Conservation (phyloP, 1,284 basidiomycete species). For the Pterulicium gracile region DNA sequence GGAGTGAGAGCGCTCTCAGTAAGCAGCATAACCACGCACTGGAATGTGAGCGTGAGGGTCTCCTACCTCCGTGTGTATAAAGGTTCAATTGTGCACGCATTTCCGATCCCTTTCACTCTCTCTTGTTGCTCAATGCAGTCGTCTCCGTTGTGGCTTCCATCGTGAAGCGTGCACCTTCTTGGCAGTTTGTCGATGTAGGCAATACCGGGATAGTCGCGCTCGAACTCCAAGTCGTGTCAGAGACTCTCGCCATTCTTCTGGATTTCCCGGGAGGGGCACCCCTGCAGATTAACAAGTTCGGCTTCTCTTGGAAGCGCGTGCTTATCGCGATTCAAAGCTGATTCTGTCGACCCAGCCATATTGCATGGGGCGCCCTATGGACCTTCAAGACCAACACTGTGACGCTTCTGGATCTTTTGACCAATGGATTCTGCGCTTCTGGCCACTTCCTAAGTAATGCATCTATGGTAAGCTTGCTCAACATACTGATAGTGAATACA, state of each 20-base stretch:
- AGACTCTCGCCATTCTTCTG: not conserved
- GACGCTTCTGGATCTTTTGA: conserved; percentile 53
- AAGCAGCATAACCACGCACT: too few relatives aligned
- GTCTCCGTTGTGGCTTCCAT: not conserved
- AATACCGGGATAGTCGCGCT: conserved; percentile 36
- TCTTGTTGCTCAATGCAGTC: not conserved
- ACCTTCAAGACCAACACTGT: conserved; percentile 54
- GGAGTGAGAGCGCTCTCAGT: too few relatives aligned
- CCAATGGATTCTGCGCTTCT: conserved; percentile 85
- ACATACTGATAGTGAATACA: conserved; percentile 59
- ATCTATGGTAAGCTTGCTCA: conserved; percentile 66
- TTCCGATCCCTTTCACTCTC: not conserved
- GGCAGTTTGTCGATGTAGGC: conserved; percentile 27
- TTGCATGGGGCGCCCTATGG: conserved; percentile 72
- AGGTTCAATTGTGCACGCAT: too few relatives aligned
- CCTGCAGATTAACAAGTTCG: not conserved
- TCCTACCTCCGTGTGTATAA: too few relatives aligned
- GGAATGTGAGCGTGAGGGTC: too few relatives aligned
- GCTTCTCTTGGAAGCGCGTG: not conserved
- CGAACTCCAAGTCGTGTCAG: conserved; percentile 22
- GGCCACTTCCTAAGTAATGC: conserved; percentile 70
- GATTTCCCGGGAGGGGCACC: not conserved
- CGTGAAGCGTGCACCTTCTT: conserved; percentile 9
- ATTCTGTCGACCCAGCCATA: conserved; percentile 32
- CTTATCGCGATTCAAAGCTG: not conserved